phyloP scores from a whole-genome alignment of 169 alveolate species.

The Cryptosporidium xiaoi region DNA sequence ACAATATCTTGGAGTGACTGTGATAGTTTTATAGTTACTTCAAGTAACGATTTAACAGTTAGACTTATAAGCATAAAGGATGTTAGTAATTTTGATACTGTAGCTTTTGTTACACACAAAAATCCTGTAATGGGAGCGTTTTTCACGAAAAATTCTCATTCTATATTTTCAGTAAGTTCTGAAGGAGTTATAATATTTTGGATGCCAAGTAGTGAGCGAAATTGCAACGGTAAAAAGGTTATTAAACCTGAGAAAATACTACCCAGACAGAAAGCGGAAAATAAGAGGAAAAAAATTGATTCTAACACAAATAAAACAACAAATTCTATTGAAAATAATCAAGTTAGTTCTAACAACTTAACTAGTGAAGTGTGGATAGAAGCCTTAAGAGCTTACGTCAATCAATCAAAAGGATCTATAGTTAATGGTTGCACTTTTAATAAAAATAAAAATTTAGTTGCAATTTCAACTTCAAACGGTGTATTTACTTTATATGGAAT shows the following conservation, averaged over 20 bases:
- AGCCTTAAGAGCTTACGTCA: constrained; percentile 45
- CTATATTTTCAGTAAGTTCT: constrained; percentile 83
- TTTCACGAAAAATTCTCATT: constrained; percentile 81
- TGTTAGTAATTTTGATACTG: constrained; percentile 79
- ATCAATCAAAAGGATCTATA: constrained; percentile 48
- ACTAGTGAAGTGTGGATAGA: constrained; percentile 53
- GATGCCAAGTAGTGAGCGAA: constrained; percentile 71
- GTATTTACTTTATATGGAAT: constrained; percentile 56
- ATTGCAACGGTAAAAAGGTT: constrained; percentile 14
- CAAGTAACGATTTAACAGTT: constrained; percentile 86
- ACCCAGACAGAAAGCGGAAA: constrained; percentile 20
- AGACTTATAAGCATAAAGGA: constrained; percentile 84
- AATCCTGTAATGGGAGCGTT: constrained; percentile 85
- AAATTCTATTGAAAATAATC: neutral
- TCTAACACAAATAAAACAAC: neutral
- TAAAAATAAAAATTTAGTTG: constrained; percentile 28
- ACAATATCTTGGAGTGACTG: constrained; percentile 84
- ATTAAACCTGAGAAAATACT: constrained; percentile 7
- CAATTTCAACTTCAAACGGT: constrained; percentile 57
- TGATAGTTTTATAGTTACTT: constrained; percentile 80
- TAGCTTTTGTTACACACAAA: constrained; percentile 82
- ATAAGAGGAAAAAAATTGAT: neutral
- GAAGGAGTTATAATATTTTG: constrained; percentile 87
- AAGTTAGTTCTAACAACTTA: neutral
- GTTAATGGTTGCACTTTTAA: constrained; percentile 55